Conservation (phyloP, 495 filamentous ascomycete genomes). For the Penicillium daleae region DNA sequence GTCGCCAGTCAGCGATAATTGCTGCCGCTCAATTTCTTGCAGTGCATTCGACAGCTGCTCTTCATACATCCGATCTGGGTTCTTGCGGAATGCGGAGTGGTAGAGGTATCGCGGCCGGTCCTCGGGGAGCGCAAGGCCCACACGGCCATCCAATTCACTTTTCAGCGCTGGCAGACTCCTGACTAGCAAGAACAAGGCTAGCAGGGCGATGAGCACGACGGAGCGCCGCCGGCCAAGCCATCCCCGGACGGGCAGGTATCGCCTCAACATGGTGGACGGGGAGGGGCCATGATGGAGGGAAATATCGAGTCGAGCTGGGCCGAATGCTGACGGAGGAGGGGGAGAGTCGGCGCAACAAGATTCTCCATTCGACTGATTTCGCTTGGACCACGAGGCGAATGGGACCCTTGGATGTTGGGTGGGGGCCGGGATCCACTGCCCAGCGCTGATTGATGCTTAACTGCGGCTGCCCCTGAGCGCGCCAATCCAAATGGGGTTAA, state of each 20-base stretch:
- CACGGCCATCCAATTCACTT: constrained; percentile 3
- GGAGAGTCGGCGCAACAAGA: not conserved
- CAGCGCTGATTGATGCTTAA: constrained; percentile 11
- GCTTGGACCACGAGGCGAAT: not conserved
- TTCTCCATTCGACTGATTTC: not conserved
- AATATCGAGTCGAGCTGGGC: not conserved
- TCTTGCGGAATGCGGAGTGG: constrained; percentile 35
- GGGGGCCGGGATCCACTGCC: constrained; percentile 8
- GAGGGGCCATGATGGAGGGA: constrained; percentile 11
- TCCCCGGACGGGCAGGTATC: constrained; percentile 5
- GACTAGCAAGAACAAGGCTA: constrained; percentile 16
- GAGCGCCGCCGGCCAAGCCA: constrained; percentile 11
- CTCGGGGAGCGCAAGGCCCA: constrained; percentile 16
- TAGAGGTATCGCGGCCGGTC: constrained; percentile 35
- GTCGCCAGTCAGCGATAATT: constrained; percentile 12
- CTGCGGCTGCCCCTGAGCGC: not conserved
- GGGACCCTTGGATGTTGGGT: not conserved
- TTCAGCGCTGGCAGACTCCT: constrained; percentile 12
- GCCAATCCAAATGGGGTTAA: constrained; percentile 2
- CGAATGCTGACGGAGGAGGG: not conserved
- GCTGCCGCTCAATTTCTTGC: constrained; percentile 28
- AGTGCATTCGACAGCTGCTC: constrained; percentile 30
- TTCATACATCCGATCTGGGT: constrained; percentile 39
- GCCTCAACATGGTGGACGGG: constrained; percentile 20
- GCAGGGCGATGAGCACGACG: constrained; percentile 13